Base-by-base conservation (phyloP, 139 green algal genomes). In the Microglena sp. region DNA sequence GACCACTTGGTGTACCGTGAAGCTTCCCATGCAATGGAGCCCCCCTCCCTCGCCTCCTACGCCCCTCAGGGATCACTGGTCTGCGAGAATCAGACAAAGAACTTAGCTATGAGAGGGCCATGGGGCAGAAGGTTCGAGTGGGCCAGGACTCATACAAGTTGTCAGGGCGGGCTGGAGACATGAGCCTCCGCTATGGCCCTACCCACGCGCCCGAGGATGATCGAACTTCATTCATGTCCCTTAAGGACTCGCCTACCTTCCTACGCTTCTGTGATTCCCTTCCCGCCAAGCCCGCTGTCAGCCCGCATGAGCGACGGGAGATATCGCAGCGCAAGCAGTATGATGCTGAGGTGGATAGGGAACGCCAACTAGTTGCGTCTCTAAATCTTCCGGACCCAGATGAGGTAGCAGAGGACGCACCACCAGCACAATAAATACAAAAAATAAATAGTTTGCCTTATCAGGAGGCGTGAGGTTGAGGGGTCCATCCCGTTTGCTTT, bases 171-270 rank as follows among this genome's bases (percentile, higher is more conserved):
- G 74, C 74, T 15, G 74, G 74, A 5, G 74, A 81, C 45, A 26
- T 66, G 5, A 77, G 69, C 61, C 45, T 54, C 1, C 60, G 60
- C 6, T 77, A 60, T 44, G 74, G 56, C 0, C 60, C 74, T 2
- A 45, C 69, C 0, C 45, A 54, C 8, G 64, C 65, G 0, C 69
- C 58, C n/a, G 69, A 81, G 69, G 74, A 77, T 28, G 69, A 76
- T n/a, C 31, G 33, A 21, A 67, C 18, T 0, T 77, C 62, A 45
- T 81, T 70, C 55, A 67, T 62, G 45, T 59, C 53, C 1, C 62
- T 81, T 24, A 81, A 77, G 40, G 74, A 81, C 45, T 44, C 60
- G 1, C 74, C 74, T 4, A 77, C 74, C 0, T 81, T 77, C 50
- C 54, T 62, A 27, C 55, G 74, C 2, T 81, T 81, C 30, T 64